Base-by-base conservation (phyloP, 1,284 basidiomycete genomes). In the Kwoniella shivajii region DNA sequence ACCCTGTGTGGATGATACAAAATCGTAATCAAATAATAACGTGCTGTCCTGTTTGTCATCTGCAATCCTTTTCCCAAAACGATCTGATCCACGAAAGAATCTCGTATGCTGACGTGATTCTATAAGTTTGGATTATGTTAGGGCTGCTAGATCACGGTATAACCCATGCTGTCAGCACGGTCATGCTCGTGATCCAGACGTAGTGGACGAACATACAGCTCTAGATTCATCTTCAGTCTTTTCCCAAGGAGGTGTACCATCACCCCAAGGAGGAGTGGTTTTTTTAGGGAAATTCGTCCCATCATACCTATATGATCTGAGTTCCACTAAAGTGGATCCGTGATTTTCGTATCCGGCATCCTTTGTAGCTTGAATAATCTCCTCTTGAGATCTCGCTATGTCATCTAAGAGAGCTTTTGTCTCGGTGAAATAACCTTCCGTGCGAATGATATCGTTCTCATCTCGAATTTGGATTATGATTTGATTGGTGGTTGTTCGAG, bases 391-490 rank as follows among this genome's bases (percentile, higher is more conserved):
- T 9, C n/a, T 7, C 13, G 33, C 45, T 18, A 47, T 47, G 10
- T 47, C 16, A 20, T 30, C 13, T 4, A 47, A 3, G 4, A 47
- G n/a, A 10, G 9, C 31, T 30, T 14, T 14, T 14, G 45, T 47
- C 27, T 47, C 45, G 4, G 45, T 47, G 20, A 47, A 47, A 47
- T 47, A 47, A 30, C 45, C 45, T 36, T 47, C 30, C 10, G 36
- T 47, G 5, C 45, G 31, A 22, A 47, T 24, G 22, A 7, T 34
- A 36, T 47, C 45, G 20, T 36, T 26, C 4, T 33, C 30, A 26
- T 47, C 31, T 22, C 45, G 26, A 13, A 47, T 20, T 36, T 47
- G 45, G 9, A 36, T 9, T 2, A 47, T 26, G 14, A 47, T 22
- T 24, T 47, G 16, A 1, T 33, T 22, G 0, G 26, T 18, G 18